Evolutionary conservation across 192 early-diverging fungal genomes (phyloP).

Genomic region (Entophlyctis luteolus): DNA sequence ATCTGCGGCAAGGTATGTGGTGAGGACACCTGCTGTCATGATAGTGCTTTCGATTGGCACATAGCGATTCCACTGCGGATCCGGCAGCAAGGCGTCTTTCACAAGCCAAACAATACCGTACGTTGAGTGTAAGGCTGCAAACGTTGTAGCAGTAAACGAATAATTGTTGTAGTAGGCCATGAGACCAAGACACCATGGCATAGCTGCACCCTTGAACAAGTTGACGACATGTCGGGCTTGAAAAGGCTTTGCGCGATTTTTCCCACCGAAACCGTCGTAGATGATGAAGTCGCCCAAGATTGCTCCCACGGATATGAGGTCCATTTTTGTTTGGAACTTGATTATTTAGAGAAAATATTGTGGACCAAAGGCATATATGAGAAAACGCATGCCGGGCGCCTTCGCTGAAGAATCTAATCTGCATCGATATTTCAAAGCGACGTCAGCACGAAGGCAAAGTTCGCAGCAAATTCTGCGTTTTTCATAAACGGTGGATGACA

Average conservation of each 20-base stretch:
- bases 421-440: too few relatives aligned
- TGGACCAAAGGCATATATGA: too few relatives aligned
- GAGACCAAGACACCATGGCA: background rate
- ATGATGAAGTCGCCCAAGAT: background rate
- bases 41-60: background rate
- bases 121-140: background rate
- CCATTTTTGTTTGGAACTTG: too few relatives aligned
- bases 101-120: constrained; percentile 1
- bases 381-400: too few relatives aligned
- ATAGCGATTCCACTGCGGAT: background rate
- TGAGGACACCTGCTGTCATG: background rate
- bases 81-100: background rate
- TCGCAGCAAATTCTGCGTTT: too few relatives aligned
- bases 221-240: background rate
- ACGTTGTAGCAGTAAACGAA: background rate
- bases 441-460: too few relatives aligned
- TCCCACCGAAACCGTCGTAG: background rate
- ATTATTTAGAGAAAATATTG: too few relatives aligned
- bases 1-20: background rate
- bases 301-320: too few relatives aligned
- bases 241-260: background rate
- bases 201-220: background rate
- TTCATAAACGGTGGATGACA: too few relatives aligned
- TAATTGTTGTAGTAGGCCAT: background rate
- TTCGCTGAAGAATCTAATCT: too few relatives aligned